Evolutionary conservation across 176 grass and related monocot genomes (phyloP).

Genomic region (Tuctoria greenei): DNA sequence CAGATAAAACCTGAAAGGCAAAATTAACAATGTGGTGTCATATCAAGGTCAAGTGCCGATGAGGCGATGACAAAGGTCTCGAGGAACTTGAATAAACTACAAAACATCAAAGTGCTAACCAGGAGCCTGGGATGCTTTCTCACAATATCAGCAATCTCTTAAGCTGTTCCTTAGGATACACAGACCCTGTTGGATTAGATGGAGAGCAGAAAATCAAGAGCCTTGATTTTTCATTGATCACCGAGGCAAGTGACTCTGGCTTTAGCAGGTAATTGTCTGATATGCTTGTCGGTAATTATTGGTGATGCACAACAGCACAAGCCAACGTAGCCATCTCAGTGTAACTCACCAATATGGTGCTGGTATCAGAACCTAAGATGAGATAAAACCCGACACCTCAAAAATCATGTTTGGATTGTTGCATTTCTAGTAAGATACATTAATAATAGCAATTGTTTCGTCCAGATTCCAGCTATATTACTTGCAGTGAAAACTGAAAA

Average conservation of each 20-base stretch:
- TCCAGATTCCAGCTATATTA: background rate
- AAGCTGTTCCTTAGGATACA: conserved; percentile 84
- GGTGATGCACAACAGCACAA: conserved; percentile 70
- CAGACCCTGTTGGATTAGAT: conserved; percentile 94
- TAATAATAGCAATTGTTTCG: background rate
- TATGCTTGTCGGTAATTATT: conserved; percentile 86
- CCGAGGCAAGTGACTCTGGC: conserved; percentile 63
- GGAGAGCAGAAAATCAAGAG: conserved; percentile 89
- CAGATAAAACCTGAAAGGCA: conserved; percentile 69
- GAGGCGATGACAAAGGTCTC: background rate
- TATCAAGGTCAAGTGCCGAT: background rate
- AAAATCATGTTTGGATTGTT: background rate
- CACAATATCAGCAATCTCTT: conserved; percentile 86
- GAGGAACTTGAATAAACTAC: conserved; percentile 24
- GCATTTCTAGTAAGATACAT: background rate
- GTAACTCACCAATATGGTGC: conserved; percentile 92
- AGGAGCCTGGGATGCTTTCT: conserved; percentile 82
- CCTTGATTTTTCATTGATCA: conserved; percentile 80
- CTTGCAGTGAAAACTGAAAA: conserved; percentile 1
- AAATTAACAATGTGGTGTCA: background rate
- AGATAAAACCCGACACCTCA: conserved; percentile 23
- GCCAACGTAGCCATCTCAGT: conserved; percentile 93
- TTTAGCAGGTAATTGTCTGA: conserved; percentile 72
- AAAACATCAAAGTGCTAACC: conserved; percentile 43
- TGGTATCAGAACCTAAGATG: conserved; percentile 75